Base-by-base conservation (phyloP, 129 eudicot genomes). In the Escallonia rubra region DNA sequence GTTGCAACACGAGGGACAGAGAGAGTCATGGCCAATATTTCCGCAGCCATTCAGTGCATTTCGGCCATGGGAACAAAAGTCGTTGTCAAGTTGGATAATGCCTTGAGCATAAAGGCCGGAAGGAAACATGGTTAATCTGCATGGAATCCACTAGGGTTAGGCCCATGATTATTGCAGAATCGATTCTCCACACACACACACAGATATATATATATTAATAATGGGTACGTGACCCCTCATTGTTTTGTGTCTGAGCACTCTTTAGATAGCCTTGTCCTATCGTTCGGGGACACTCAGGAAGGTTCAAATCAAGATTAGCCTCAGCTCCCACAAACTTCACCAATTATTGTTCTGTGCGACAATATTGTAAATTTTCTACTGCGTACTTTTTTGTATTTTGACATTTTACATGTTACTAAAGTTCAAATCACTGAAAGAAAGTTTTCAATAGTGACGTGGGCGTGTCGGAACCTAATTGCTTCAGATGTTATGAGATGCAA, bases 181-280 rank as follows among this genome's bases (percentile, higher is more conserved):
- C 78, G 78, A 74, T 74, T 74, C 72, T 46, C 66, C 72, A 74
- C 78, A 58, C 45, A 56, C 45, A 12, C 41, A 51, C n/a, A n/a
- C n/a, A n/a, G n/a, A n/a, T n/a, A n/a, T n/a, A n/a, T n/a, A n/a
- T n/a, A n/a, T n/a, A n/a, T 56, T 45, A 40, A 44, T 16, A 14
- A 42, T 62, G 40, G 43, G 42, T 39, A 47, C 39, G 46, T 12
- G 50, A 16, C 43, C 10, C 43, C 10, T 15, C 15, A 3, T 40
- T 50, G 12, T 44, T 12, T 64, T 66, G 64, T 45, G 34, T 62
- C 64, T 23, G 44, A 15, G 55, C 74, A 43, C 57, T 43, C 50
- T 54, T 41, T 14, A 44, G 55, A 46, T 23, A 43, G 61, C 11
- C 12, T 52, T 64, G 68, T 61, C 61, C 5, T 63, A 71, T 61